Evolutionary conservation across 306 rosid genomes (phyloP).

Genomic region (Quillaja saponaria): DNA sequence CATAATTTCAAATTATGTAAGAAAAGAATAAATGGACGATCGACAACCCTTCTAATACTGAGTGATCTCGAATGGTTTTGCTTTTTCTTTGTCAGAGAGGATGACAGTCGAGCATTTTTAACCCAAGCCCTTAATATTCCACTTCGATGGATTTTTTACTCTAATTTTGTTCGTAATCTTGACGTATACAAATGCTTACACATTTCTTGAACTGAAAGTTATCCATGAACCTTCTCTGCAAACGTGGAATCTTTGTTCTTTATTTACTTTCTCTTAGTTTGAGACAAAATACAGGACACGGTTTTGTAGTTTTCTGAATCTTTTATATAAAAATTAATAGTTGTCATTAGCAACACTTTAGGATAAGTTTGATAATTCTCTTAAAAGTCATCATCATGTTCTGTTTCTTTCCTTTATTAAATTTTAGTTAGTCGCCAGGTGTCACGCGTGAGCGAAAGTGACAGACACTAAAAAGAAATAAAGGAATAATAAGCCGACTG

Average conservation of each 20-base stretch:
- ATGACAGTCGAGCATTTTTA: no score
- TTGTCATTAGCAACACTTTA: conserved; percentile 23
- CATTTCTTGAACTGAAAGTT: not conserved
- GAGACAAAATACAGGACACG: conserved; percentile 30
- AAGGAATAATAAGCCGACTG: conserved; percentile 8
- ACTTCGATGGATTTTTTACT: no score
- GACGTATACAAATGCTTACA: not conserved
- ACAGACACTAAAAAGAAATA: conserved; percentile 33
- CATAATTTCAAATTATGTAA: no score
- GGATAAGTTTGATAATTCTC: conserved; percentile 46
- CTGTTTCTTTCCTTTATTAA: conserved; percentile 13
- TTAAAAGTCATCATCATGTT: conserved; percentile 25
- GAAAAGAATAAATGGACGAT: no score
- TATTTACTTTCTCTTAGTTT: not conserved
- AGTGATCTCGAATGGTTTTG: no score
- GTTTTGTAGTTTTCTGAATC: conserved; percentile 20
- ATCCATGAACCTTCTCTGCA: not conserved
- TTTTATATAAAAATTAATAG: conserved; percentile 7
- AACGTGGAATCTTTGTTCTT: conserved; percentile 15
- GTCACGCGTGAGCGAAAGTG: conserved; percentile 48
- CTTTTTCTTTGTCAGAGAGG: no score
- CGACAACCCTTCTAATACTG: no score
- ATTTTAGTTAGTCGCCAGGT: conserved; percentile 31
- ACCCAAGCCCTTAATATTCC: no score
- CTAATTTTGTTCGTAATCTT: conserved; percentile 1